A percentile compares a stretch with the other conserved stretches of the same genome.
Conservation (phyloP, 1,284 basidiomycete species). For the Anthracocystis setariae region DNA sequence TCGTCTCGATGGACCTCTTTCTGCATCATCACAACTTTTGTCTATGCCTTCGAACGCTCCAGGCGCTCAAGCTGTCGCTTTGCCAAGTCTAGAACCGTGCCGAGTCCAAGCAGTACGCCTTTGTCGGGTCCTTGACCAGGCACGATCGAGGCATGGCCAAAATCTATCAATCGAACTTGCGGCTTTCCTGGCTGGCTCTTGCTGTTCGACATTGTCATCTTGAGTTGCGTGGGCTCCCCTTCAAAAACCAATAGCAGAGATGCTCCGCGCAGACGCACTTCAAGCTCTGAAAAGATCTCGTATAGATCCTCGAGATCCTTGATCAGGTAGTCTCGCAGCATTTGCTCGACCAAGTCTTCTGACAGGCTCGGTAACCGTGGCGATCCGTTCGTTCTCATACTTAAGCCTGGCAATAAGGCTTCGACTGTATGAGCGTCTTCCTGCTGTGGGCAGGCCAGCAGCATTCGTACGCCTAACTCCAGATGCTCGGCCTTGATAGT, state of each 20-base stretch:
- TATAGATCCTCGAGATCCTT: conserved; percentile 72
- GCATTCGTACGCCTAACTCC: conserved; percentile 77
- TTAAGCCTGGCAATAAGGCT: conserved; percentile 12
- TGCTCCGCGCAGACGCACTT: conserved; percentile 83
- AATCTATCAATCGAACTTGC: conserved; percentile 84
- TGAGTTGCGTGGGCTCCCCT: conserved; percentile 73
- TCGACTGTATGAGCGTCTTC: conserved; percentile 33
- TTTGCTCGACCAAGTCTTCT: conserved; percentile 64
- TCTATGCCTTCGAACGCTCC: conserved; percentile 1
- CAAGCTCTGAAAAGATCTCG: conserved; percentile 72
- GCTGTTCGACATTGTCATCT: conserved; percentile 26
- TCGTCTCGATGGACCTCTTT: neutral
- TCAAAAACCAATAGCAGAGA: conserved; percentile 88
- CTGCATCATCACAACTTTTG: neutral
- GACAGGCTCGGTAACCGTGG: conserved; percentile 60
- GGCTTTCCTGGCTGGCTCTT: neutral
- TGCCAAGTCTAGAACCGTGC: conserved; percentile 70
- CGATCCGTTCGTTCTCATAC: neutral
- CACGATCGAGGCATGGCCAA: conserved; percentile 82
- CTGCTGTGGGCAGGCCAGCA: conserved; percentile 75
- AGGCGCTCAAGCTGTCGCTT: conserved; percentile 13
- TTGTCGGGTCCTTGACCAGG: conserved; percentile 81
- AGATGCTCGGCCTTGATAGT: conserved; percentile 76
- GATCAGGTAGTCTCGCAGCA: conserved; percentile 68
- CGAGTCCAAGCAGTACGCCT: conserved; percentile 79